Conservation (phyloP, 192 early-diverging fungal species). For the Coemansia sp. region DNA sequence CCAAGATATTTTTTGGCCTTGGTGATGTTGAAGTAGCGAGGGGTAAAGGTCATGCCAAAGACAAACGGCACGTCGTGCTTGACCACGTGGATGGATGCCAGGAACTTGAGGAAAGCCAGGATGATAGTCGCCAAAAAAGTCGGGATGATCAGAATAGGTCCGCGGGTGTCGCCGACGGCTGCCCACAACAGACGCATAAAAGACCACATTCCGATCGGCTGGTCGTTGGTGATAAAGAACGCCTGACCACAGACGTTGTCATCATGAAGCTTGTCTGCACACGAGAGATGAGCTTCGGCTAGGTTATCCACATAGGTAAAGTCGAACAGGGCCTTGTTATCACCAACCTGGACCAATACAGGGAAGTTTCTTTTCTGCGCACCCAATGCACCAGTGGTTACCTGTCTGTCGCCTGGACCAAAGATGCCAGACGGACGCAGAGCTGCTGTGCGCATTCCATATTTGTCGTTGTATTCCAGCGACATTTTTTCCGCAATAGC, state of each 20-base stretch:
- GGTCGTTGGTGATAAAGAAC: constrained; percentile 91
- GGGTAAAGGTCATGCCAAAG: constrained; percentile 73
- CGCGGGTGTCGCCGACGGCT: constrained; percentile 57
- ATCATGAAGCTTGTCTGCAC: constrained; percentile 71
- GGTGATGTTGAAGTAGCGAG: constrained; percentile 84
- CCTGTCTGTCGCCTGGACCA: constrained; percentile 79
- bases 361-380: constrained; percentile 62
- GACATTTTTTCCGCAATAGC: constrained; percentile 73
- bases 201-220: constrained; percentile 89
- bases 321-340: constrained; percentile 81
- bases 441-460: constrained; percentile 67
- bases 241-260: constrained; percentile 60
- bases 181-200: constrained; percentile 72
- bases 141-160: constrained; percentile 63
- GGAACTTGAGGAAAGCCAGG: constrained; percentile 59
- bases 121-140: constrained; percentile 68
- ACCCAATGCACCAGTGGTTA: constrained; percentile 65
- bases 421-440: constrained; percentile 91
- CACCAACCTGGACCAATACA: constrained; percentile 75
- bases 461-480: constrained; percentile 66
- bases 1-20: constrained; percentile 77
- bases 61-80: constrained; percentile 77
- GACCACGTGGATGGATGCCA: constrained; percentile 61
- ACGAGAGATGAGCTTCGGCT: constrained; percentile 88
- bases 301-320: constrained; percentile 94